Evolutionary conservation across 805 yeast genomes (phyloP).

Genomic region (Brettanomyces sp.): DNA sequence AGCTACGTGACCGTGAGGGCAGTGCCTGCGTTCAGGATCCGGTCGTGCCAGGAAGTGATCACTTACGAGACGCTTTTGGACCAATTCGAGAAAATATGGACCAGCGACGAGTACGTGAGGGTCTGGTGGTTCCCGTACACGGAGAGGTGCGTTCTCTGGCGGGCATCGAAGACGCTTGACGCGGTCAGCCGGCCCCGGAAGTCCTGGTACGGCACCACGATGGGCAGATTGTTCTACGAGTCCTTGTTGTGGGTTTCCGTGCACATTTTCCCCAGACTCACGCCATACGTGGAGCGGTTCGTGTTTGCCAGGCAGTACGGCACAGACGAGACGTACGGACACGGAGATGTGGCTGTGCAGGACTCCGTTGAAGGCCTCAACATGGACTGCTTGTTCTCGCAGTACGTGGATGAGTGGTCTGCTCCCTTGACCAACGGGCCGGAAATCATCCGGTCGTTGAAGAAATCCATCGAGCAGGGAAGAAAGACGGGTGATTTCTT

Average conservation of each 20-base stretch:
- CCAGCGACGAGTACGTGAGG: constrained; percentile 81
- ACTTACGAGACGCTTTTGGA: constrained; percentile 62
- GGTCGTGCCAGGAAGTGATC: constrained; percentile 74
- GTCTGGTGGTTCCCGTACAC: constrained; percentile 98
- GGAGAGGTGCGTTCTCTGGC: constrained; percentile 79
- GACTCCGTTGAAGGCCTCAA: constrained; percentile 79
- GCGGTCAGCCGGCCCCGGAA: constrained; percentile 53
- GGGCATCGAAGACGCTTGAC: constrained; percentile 70
- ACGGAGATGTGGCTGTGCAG: constrained; percentile 57
- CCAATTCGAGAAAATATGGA: constrained; percentile 77
- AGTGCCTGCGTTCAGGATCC: constrained; percentile 75
- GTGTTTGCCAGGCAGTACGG: constrained; percentile 84
- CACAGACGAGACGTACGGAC: constrained; percentile 51
- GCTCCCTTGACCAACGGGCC: constrained; percentile 77
- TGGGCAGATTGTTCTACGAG: constrained; percentile 78
- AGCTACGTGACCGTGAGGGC: constrained; percentile 78
- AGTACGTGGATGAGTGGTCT: constrained; percentile 97
- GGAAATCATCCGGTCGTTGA: constrained; percentile 55
- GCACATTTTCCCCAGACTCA: constrained; percentile 59
- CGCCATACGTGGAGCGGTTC: constrained; percentile 79
- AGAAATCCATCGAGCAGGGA: constrained; percentile 53
- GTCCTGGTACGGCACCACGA: constrained; percentile 77
- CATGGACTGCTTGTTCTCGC: constrained; percentile 93
- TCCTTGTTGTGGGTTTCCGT: constrained; percentile 72
- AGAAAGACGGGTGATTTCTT: constrained; percentile 52